A percentile compares a stretch with the other conserved stretches of the same genome.
Conservation (phyloP, 331 rosid genomes). For the Rhamnella rubrinervis region DNA sequence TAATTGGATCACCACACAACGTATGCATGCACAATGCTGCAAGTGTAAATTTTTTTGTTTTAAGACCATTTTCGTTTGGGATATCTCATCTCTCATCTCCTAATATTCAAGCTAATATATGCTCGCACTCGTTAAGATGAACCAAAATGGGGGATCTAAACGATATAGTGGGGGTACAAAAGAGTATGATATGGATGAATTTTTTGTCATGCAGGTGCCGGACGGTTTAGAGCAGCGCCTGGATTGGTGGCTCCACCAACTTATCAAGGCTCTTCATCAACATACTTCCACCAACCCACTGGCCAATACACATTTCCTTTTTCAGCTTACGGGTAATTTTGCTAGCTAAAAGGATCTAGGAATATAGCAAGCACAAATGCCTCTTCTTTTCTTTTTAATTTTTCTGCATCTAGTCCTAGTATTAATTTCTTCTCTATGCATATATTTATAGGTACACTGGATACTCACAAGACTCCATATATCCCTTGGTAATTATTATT, state of each 20-base stretch:
- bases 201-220: conserved; percentile 37
- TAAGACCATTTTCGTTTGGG: not conserved
- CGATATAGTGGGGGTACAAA: not conserved
- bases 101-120: not conserved
- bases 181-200: not conserved
- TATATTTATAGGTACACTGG: conserved; percentile 64
- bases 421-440: not conserved
- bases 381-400: not conserved
- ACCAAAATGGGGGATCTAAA: conserved; percentile 24
- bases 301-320: conserved; percentile 73
- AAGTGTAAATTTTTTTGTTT: not conserved
- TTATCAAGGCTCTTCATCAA: conserved; percentile 67
- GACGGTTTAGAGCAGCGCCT: conserved; percentile 66
- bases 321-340: conserved; percentile 72
- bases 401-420: not conserved
- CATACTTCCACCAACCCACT: conserved; percentile 65
- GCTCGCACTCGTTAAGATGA: not conserved
- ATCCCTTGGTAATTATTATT: conserved; percentile 57
- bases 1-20: not conserved
- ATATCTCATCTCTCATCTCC: not conserved
- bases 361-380: not conserved
- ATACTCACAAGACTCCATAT: conserved; percentile 69
- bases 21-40: conserved; percentile 1
- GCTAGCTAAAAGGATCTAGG: not conserved
- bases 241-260: conserved; percentile 59